Conservation (phyloP, 2,329 filamentous ascomycete species). For the Cercospora sojina region DNA sequence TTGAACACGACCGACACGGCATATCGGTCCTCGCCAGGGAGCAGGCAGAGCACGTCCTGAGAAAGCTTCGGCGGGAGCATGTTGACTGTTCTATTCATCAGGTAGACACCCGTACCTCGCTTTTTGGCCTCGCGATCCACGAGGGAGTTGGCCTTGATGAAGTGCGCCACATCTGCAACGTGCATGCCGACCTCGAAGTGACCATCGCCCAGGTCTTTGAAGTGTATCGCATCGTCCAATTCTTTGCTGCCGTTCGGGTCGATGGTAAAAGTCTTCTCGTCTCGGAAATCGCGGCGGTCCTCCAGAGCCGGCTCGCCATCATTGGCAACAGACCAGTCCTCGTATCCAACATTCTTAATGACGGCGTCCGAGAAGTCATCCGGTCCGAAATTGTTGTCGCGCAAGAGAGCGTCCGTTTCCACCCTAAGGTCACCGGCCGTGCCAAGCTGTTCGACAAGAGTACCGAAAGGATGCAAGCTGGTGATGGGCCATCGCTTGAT, state of each 20-base stretch:
- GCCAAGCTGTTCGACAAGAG: constrained; percentile 92
- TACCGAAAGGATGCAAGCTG: constrained; percentile 97
- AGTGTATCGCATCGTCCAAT: constrained; percentile 87
- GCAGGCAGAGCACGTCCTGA: constrained; percentile 81
- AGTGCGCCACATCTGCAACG: constrained; percentile 92
- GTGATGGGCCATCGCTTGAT: constrained; percentile 99
- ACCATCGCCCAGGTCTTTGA: constrained; percentile 79
- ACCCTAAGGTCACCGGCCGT: constrained; percentile 97
- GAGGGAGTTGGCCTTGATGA: constrained; percentile 92
- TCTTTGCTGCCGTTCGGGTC: constrained; percentile 85
- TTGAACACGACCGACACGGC: constrained; percentile 92
- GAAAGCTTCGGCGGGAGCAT: constrained; percentile 86
- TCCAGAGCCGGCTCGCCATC: constrained; percentile 75
- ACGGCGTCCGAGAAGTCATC: constrained; percentile 98
- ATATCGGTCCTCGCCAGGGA: constrained; percentile 83
- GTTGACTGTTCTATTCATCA: constrained; percentile 84
- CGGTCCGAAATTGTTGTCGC: constrained; percentile 97
- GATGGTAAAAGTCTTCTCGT: constrained; percentile 85
- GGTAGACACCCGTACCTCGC: constrained; percentile 90
- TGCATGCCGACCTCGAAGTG: constrained; percentile 93
- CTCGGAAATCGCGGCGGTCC: constrained; percentile 83
- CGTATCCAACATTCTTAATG: constrained; percentile 83
- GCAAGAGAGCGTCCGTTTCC: constrained; percentile 92
- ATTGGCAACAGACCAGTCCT: constrained; percentile 83
- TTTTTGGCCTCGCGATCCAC: constrained; percentile 98